Base-by-base conservation (phyloP, 805 yeast species). In the Candida adriatica region DNA sequence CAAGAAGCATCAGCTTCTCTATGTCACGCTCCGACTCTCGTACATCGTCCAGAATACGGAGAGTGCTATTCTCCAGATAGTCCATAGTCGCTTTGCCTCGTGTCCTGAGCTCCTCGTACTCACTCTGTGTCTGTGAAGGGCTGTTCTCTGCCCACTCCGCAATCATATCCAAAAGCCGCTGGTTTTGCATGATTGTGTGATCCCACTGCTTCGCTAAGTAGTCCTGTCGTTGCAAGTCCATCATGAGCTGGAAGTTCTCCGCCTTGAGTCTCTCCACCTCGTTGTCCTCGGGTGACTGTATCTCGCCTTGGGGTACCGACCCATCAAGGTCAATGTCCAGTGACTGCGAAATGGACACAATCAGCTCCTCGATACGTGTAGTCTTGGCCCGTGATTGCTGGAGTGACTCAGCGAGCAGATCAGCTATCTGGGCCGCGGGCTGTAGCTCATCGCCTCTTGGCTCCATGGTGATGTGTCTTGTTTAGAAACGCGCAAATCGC, bases 191-290 rank as follows among this genome's bases (percentile, higher is more conserved):
- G 6, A 61, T 31, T 0, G 54, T 19, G 0, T 18, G 18, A 20
- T 55, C 52, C 47, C 53, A 58, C 17, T 46, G 50, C 13, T 42
- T 35, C 4, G 48, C 33, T 3, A 55, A 10, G 30, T 38, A 55
- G 23, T 59, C 62, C 33, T 60, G 56, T 30, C 59, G 45, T 21
- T 62, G 61, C 6, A 60, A 41, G 23, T 51, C 51, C 19, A 56
- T 34, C 13, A 55, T 21, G 15, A 58, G 29, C 11, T 44, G 42
- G 6, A 49, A 31, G 30, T 55, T 55, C 34, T 50, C 56, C 7
- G 35, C 40, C 33, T 52, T 51, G 9, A 51, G 34, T 9, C 22
- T 28, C 10, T 39, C 37, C 1, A 50, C 28, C 13, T 48, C 43
- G 9, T 35, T 29, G 10, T 26, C 26, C 1, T 26, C 29, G 14